phyloP scores from a whole-genome alignment of 2,329 filamentous ascomycete species.

The Pseudopyricularia javanii region DNA sequence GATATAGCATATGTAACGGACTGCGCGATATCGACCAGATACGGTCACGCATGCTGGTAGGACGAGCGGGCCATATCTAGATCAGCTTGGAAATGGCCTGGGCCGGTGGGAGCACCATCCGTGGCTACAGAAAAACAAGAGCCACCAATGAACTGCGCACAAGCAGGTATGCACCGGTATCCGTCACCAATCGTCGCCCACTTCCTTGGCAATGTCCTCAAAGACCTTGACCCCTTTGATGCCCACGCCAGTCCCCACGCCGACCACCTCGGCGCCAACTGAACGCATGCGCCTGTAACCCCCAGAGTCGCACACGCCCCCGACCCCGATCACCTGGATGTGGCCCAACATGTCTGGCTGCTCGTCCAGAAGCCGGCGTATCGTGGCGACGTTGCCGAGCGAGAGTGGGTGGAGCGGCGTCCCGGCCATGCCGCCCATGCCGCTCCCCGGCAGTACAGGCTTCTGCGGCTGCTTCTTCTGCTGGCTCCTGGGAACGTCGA shows the following conservation, averaged over 20 bases:
- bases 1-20: neutral
- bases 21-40: neutral
- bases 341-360: slow-evolving; percentile 28
- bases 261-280: slow-evolving; percentile 56
- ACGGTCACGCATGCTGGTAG: neutral
- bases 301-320: slow-evolving; percentile 53
- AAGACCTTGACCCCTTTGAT: slow-evolving; percentile 51
- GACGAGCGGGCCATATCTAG: neutral
- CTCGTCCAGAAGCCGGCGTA: slow-evolving; percentile 46
- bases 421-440: slow-evolving; percentile 62
- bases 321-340: slow-evolving; percentile 58
- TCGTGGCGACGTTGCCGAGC: slow-evolving; percentile 60
- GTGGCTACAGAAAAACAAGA: neutral
- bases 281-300: slow-evolving; percentile 54
- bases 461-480: slow-evolving; percentile 13
- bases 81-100: neutral
- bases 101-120: neutral
- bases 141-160: neutral
- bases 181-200: neutral
- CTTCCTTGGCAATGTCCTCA: slow-evolving; percentile 43
- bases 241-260: slow-evolving; percentile 57
- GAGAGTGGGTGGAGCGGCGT: slow-evolving; percentile 61
- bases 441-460: slow-evolving; percentile 38
- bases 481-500: slow-evolving; percentile 3
- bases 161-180: neutral